Evolutionary conservation across 2,329 filamentous ascomycete species (phyloP).

Genomic region (Exophiala mesophila): DNA sequence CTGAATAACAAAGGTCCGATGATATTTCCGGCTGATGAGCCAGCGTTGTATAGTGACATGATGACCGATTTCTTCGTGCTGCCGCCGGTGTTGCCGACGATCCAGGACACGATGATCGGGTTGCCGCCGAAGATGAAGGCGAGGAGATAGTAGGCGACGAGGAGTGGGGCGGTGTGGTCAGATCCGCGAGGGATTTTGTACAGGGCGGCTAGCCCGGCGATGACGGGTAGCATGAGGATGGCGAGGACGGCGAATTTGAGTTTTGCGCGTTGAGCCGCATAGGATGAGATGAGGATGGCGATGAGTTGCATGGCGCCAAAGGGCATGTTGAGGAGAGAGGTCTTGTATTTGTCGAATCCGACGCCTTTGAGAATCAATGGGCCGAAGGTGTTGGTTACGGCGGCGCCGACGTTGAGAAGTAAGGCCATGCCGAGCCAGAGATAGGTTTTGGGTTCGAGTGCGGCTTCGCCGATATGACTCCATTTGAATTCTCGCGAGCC

Average conservation of each 20-base stretch:
- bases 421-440: conserved; percentile 59
- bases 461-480: conserved; percentile 40
- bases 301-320: conserved; percentile 59
- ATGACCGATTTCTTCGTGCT: conserved; percentile 62
- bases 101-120: conserved; percentile 63
- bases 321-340: conserved; percentile 62
- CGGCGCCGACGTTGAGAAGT: conserved; percentile 60
- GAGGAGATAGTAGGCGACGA: conserved; percentile 61
- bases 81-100: conserved; percentile 63
- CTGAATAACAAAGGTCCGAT: conserved; percentile 61
- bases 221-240: conserved; percentile 53
- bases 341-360: conserved; percentile 54
- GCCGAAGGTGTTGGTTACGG: conserved; percentile 61
- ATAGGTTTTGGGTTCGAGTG: conserved; percentile 46
- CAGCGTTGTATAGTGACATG: conserved; percentile 61
- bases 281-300: conserved; percentile 56
- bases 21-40: conserved; percentile 60
- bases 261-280: conserved; percentile 52
- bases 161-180: conserved; percentile 43
- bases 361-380: conserved; percentile 59
- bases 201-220: conserved; percentile 50
- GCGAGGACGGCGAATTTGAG: conserved; percentile 55
- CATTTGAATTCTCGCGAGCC: conserved; percentile 44
- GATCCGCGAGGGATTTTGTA: conserved; percentile 48
- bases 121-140: conserved; percentile 63